Conservation (phyloP, 495 filamentous ascomycete species). For the Aspergillus sparsus region DNA sequence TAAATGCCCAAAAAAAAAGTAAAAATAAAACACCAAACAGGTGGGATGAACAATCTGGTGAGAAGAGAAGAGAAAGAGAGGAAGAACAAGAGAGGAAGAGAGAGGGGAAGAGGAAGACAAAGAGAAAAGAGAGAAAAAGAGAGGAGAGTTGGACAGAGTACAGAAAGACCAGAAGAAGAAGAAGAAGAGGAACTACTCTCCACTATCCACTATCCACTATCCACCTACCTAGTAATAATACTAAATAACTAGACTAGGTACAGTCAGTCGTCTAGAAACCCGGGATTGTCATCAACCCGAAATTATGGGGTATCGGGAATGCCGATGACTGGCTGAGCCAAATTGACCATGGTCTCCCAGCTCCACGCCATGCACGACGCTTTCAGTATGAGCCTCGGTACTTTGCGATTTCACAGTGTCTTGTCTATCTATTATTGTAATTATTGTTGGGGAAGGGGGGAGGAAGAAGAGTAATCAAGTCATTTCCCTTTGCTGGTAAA, state of each 20-base stretch:
- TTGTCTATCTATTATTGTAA: not conserved
- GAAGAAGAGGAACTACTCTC: conserved; percentile 1
- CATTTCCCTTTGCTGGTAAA: too few species aligned
- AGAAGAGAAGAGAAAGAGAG: conserved; percentile 1
- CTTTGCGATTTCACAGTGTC: conserved; percentile 9
- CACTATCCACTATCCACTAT: not conserved
- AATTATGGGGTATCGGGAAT: conserved; percentile 9
- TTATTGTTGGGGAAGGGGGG: too few species aligned
- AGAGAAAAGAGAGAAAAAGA: conserved; percentile 3
- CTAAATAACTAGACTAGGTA: not conserved
- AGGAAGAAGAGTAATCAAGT: too few species aligned
- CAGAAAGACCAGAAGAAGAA: not conserved
- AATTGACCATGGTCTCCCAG: conserved; percentile 1
- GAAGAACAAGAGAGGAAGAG: conserved; percentile 14
- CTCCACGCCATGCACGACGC: conserved; percentile 19
- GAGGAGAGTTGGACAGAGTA: not conserved
- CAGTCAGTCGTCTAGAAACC: not conserved
- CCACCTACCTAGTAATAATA: not conserved
- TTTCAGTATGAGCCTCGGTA: conserved; percentile 31
- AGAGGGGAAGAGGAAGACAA: not conserved
- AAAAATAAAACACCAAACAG: too few species aligned
- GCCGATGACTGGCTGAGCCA: conserved; percentile 17
- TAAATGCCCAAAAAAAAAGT: not conserved
- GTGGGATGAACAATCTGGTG: too few species aligned
- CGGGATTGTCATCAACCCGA: conserved; percentile 19